Base-by-base conservation (phyloP, 1,284 basidiomycete species). In the Ganoderma leucocontextum region DNA sequence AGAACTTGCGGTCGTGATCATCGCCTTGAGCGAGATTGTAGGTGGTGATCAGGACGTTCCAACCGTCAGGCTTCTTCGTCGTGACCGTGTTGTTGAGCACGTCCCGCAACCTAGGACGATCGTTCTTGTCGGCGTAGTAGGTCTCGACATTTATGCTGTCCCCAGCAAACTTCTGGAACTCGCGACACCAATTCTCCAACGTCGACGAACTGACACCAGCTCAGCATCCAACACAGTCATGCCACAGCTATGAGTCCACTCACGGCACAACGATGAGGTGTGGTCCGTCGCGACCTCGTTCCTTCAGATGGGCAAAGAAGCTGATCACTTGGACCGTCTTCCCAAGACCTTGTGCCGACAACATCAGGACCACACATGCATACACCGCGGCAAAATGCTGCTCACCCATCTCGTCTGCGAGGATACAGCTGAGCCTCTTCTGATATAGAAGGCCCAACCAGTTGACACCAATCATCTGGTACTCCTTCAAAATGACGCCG, bases 241-340 rank as follows among this genome's bases (percentile, higher is more conserved):
- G 22, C 22, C 35, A 15, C n/a, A 29, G 29, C 22, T 12, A 25
- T 19, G 35, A 13, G 1, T 44, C 8, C 12, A 89, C 94, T 75
- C 81, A 96, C 93, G 96, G 96, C 7, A 99, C 98, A 71, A 99
- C 91, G 66, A 99, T 87, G 41, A 99, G 89, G 82, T 99, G 96
- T 22, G 97, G 96, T 0, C 97, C 96, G 62, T 84, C 85, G 60
- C 86, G 87, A 15, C 91, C 91, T 64, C 84, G 86, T 75, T 95
- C 91, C 78, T 95, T 96, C 67, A 99, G 85, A 74, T 94, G 88
- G 2, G 97, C 94, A 66, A 99, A 89, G 83, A 99, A 98, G 64
- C 96, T 93, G 76, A 99, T 99, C 64, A 99, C 97, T 82, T 99
- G 97, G 33, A 96, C 94, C 1, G 97, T 99, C 85, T 99, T 99